phyloP scores from a whole-genome alignment of 805 yeast genomes.

The Ascoidea rubescens region DNA sequence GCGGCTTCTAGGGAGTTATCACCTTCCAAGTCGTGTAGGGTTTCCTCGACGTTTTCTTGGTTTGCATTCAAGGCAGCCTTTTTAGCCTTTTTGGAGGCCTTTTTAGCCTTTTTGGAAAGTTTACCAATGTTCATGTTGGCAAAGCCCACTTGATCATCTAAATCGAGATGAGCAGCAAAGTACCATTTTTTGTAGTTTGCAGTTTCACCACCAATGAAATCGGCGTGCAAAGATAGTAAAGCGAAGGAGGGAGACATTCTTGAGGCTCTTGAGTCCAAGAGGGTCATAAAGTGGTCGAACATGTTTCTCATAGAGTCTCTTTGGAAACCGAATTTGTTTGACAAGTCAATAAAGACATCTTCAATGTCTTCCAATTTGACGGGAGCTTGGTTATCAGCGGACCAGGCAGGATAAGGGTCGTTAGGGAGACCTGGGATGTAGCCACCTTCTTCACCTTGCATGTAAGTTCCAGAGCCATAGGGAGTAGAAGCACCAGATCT shows the following conservation, averaged over 20 bases:
- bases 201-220: constrained; percentile 77
- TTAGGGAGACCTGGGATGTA: constrained; percentile 63
- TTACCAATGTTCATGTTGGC: constrained; percentile 71
- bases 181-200: constrained; percentile 83
- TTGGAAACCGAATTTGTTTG: constrained; percentile 80
- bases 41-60: constrained; percentile 42
- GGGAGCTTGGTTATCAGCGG: constrained; percentile 88
- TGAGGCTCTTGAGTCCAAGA: constrained; percentile 71
- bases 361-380: constrained; percentile 75
- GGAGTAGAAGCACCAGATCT: constrained; percentile 95
- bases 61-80: constrained; percentile 55
- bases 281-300: constrained; percentile 79
- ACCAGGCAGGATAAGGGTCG: constrained; percentile 99
- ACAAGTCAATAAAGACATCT: constrained; percentile 71
- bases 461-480: constrained; percentile 47
- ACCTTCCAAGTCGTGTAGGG: constrained; percentile 57
- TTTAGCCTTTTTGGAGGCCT: constrained; percentile 69
- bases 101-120: constrained; percentile 65
- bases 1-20: constrained; percentile 81
- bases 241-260: constrained; percentile 89
- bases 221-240: constrained; percentile 68
- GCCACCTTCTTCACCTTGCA: constrained; percentile 16
- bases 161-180: constrained; percentile 77
- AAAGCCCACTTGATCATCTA: constrained; percentile 76
- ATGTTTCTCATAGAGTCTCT: constrained; percentile 88